Evolutionary conservation across 352 stramenopile species (phyloP), one percentile per base, ranked within the genome.

Genomic region (Pythium diclinum): DNA sequence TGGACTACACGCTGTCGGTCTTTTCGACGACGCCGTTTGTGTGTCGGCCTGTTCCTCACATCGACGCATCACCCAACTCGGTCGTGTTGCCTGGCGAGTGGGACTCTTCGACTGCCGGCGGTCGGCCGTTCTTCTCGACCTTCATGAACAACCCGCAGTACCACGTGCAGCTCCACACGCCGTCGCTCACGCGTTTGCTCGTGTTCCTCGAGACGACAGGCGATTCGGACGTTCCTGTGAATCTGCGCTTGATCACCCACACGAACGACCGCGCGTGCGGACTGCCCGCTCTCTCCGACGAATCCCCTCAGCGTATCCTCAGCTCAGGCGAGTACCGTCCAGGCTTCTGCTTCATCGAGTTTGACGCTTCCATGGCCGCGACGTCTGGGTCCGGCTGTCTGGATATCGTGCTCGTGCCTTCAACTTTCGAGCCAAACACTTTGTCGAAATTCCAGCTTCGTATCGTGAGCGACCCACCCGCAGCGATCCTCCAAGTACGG

Each of bases 1-100:
- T 97, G 28, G 88, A 96, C 65, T 98, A 94, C 69, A 94, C 89
- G 38, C 69, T 97, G 9, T 92, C 77, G 0, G 76, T 96, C 4
- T 97, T 92, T 74, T 91, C 87, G 3, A 95, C 88, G 6, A 70
- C 75, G n/a, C 78, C 72, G n/a, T 92, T 91, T 60, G 69, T 72
- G 16, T 92, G 82, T 65, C 67, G 77, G 21, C 69, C 75, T 0
- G 77, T 89, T 17, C 78, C 79, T 5, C 78, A 83, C 52, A 64
- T 90, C 3, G 71, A 73, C 25, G n/a, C 61, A 13, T 67, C 71
- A 1, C 60, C 66, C 16, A 79, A 69, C 1, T 77, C 77, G 11
- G 61, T 82, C 7, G 76, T 86, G 17, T 71, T 91, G 1, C 25
- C 65, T 0, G 75, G 73, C n/a, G 67, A 69, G 11, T 93, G 84